phyloP scores from a whole-genome alignment of 345 rosid genomes.

The Eucalyptus victrix region DNA sequence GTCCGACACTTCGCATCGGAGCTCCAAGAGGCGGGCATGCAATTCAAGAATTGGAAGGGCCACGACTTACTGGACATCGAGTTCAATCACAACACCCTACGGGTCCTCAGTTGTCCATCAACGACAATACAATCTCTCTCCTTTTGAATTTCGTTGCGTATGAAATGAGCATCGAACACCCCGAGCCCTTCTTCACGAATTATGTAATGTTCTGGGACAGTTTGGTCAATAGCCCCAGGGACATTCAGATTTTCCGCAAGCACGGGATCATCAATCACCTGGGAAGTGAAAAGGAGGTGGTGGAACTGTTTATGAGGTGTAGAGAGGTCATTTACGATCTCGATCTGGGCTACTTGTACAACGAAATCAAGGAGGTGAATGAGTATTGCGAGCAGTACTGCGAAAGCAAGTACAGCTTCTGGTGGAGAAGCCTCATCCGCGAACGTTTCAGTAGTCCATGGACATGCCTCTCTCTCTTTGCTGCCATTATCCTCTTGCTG shows the following conservation, averaged over 20 bases:
- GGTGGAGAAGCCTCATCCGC: background rate
- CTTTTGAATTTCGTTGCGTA: background rate
- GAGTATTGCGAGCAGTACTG: background rate
- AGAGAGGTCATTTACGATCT: background rate
- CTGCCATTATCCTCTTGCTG: background rate
- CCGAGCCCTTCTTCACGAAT: background rate
- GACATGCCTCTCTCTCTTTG: constrained; percentile 1
- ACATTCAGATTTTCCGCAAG: background rate
- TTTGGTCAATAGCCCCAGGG: background rate
- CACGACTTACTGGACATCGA: background rate
- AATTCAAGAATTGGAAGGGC: background rate
- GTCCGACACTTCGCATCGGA: background rate
- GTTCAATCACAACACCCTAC: background rate
- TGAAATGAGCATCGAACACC: background rate
- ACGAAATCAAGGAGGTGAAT: background rate
- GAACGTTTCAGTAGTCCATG: background rate
- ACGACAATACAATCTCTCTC: background rate
- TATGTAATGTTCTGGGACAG: background rate
- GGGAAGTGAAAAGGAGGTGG: background rate
- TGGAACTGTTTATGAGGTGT: background rate
- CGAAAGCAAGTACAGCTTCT: background rate
- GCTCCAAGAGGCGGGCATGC: background rate
- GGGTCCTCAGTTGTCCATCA: background rate
- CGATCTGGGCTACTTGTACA: background rate
- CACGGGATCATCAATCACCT: background rate